Evolutionary conservation across 106 monocot genomes (phyloP).

Genomic region (Allium sativum): DNA sequence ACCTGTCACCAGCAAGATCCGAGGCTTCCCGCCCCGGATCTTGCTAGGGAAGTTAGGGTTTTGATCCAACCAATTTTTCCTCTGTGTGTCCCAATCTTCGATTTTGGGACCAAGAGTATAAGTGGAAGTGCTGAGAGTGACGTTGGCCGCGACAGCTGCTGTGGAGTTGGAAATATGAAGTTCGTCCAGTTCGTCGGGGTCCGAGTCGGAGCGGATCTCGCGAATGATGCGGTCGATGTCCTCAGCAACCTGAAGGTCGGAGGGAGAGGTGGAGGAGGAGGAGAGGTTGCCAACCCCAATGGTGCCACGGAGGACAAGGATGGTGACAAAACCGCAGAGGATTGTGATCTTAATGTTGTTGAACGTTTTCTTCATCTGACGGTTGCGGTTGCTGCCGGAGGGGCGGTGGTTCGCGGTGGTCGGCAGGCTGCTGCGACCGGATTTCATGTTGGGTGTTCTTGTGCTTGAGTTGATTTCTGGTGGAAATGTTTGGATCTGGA

Average conservation of each 20-base stretch:
- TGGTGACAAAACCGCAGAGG: slow-evolving; percentile 64
- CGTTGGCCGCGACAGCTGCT: not conserved
- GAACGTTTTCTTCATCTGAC: slow-evolving; percentile 59
- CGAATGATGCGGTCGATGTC: slow-evolving; percentile 55
- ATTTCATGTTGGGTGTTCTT: not conserved
- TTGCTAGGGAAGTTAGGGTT: slow-evolving; percentile 34
- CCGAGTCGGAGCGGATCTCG: slow-evolving; percentile 49
- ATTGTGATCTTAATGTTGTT: slow-evolving; percentile 65
- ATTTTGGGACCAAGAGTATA: slow-evolving; percentile 48
- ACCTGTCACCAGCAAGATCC: slow-evolving; percentile 53
- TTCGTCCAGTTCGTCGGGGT: slow-evolving; percentile 21
- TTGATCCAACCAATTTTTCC: slow-evolving; percentile 26
- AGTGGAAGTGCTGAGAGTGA: slow-evolving; percentile 2
- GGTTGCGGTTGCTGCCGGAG: slow-evolving; percentile 15
- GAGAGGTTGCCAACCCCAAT: slow-evolving; percentile 58
- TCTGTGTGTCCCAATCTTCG: slow-evolving; percentile 48
- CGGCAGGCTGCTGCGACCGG: not conserved
- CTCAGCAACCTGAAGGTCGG: slow-evolving; percentile 30
- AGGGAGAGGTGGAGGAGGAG: slow-evolving; percentile 8
- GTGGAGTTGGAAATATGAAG: not conserved
- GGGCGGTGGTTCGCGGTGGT: slow-evolving; percentile 7
- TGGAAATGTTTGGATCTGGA: too few relatives aligned
- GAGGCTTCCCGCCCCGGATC: slow-evolving; percentile 12
- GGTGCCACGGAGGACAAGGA: slow-evolving; percentile 68
- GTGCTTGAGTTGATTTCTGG: too few relatives aligned